Percentiles rank a stretch among this genome's conserved stretches.
phyloP scores from a whole-genome alignment of 2,329 filamentous ascomycete genomes.

The Verticillium alfalfae region DNA sequence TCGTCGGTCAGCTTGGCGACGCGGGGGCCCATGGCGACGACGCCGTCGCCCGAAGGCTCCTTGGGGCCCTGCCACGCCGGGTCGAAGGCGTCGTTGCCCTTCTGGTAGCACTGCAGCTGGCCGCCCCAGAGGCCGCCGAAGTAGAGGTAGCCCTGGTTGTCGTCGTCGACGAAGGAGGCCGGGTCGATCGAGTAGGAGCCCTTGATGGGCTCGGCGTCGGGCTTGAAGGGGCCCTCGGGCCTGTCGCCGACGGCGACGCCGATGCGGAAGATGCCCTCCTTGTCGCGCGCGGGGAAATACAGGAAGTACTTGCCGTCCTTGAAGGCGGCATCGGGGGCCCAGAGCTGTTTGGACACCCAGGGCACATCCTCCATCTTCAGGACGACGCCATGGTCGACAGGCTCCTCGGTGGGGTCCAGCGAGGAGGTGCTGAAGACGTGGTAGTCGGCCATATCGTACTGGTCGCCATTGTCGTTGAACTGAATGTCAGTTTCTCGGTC shows the following conservation, averaged over 20 bases:
- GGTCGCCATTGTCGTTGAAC: slow-evolving; percentile 80
- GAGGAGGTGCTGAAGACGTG: slow-evolving; percentile 62
- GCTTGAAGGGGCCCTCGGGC: slow-evolving; percentile 65
- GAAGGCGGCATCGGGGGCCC: slow-evolving; percentile 70
- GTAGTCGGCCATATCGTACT: slow-evolving; percentile 82
- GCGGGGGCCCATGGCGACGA: slow-evolving; percentile 57
- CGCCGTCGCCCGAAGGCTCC: slow-evolving; percentile 53
- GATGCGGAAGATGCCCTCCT: slow-evolving; percentile 65
- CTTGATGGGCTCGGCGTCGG: slow-evolving; percentile 58
- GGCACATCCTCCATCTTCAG: slow-evolving; percentile 62
- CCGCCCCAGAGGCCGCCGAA: slow-evolving; percentile 80
- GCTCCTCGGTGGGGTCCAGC: slow-evolving; percentile 48
- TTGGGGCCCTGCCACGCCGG: slow-evolving; percentile 45
- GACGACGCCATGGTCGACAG: slow-evolving; percentile 68
- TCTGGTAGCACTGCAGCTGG: slow-evolving; percentile 70
- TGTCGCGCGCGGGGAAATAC: slow-evolving; percentile 71
- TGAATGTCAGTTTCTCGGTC: slow-evolving; percentile 69
- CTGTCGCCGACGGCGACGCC: slow-evolving; percentile 61
- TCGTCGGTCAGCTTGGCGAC: slow-evolving; percentile 59
- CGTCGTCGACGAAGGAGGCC: slow-evolving; percentile 63
- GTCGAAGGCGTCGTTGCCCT: slow-evolving; percentile 50
- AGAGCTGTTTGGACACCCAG: slow-evolving; percentile 75
- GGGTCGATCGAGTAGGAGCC: slow-evolving; percentile 75
- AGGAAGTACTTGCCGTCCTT: slow-evolving; percentile 68
- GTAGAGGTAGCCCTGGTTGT: slow-evolving; percentile 43